Conservation (phyloP, 208 protist species). For the Trypanosoma melophagium region DNA sequence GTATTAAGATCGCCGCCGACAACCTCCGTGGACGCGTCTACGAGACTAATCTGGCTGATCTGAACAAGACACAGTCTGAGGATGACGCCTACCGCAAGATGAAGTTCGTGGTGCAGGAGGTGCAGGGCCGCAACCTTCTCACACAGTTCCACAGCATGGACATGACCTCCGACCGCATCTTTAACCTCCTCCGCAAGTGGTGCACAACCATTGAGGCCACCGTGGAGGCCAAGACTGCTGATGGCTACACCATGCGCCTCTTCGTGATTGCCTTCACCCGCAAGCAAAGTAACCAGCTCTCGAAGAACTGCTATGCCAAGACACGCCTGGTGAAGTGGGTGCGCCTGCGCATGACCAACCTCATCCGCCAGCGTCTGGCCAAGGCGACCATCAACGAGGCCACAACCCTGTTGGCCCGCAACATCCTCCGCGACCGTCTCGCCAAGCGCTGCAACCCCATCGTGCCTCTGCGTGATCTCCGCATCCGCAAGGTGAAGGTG, state of each 20-base stretch:
- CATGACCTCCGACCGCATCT: conserved; percentile 98
- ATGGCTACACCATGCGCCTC: conserved; percentile 96
- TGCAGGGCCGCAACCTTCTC: conserved; percentile 95
- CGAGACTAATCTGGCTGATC: conserved; percentile 97
- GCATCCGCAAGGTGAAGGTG: conserved; percentile 98
- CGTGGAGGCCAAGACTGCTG: conserved; percentile 96
- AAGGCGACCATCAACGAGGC: conserved; percentile 93
- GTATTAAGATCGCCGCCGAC: conserved; percentile 95
- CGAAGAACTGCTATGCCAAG: conserved; percentile 98
- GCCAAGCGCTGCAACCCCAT: conserved; percentile 92
- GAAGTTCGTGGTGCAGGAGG: conserved; percentile 96
- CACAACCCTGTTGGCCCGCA: conserved; percentile 93
- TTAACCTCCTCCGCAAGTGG: conserved; percentile 98
- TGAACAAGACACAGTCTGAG: conserved; percentile 88
- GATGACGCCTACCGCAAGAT: conserved; percentile 96
- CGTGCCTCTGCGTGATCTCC: conserved; percentile 97
- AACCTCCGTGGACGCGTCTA: conserved; percentile 96
- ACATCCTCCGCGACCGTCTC: conserved; percentile 96
- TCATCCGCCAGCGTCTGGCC: conserved; percentile 90
- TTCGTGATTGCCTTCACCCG: conserved; percentile 99
- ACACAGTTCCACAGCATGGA: conserved; percentile 99
- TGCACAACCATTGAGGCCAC: conserved; percentile 97
- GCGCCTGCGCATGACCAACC: conserved; percentile 95
- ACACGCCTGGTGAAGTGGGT: conserved; percentile 93
- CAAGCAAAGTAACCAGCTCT: conserved; percentile 89